A percentile compares a stretch with the other conserved stretches of the same genome.
Conservation (phyloP, 805 yeast genomes). For the Candida insectorum region DNA sequence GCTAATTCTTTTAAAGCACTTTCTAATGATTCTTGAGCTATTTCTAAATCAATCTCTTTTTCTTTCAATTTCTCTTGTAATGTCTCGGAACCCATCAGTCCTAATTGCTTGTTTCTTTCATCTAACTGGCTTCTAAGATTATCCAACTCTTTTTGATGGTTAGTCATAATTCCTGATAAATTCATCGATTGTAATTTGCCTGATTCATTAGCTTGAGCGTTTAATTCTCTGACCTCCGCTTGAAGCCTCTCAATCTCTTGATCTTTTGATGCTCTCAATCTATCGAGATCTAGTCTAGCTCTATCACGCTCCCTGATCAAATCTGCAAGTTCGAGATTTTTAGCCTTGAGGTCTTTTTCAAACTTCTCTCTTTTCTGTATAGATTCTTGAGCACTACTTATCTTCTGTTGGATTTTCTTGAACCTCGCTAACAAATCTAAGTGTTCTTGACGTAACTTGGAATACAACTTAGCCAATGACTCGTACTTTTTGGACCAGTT, state of each 20-base stretch:
- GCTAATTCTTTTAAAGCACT: constrained; percentile 62
- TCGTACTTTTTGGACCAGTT: constrained; percentile 88
- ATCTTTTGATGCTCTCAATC: constrained; percentile 60
- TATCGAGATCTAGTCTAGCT: constrained; percentile 78
- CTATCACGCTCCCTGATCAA: constrained; percentile 86
- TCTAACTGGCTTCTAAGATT: constrained; percentile 48
- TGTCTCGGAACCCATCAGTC: constrained; percentile 20
- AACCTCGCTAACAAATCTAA: constrained; percentile 71
- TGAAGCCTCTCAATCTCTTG: constrained; percentile 64
- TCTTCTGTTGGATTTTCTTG: constrained; percentile 81
- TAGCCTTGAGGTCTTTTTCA: constrained; percentile 79
- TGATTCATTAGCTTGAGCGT: constrained; percentile 53
- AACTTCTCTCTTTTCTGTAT: constrained; percentile 76
- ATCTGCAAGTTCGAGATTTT: constrained; percentile 84
- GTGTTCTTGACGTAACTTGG: constrained; percentile 91
- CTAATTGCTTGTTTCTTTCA: constrained; percentile 23
- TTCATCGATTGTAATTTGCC: constrained; percentile 65
- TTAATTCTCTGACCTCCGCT: constrained; percentile 59
- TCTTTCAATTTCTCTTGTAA: constrained; percentile 51
- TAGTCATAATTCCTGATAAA: constrained; percentile 53
- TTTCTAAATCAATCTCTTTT: constrained; percentile 75
- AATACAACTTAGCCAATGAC: constrained; percentile 80
- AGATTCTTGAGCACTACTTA: constrained; percentile 86
- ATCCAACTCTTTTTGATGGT: constrained; percentile 62
- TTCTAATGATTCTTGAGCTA: constrained; percentile 76